Evolutionary conservation across 108 stramenopile genomes (phyloP).

Genomic region (Skeletonema marinoi): DNA sequence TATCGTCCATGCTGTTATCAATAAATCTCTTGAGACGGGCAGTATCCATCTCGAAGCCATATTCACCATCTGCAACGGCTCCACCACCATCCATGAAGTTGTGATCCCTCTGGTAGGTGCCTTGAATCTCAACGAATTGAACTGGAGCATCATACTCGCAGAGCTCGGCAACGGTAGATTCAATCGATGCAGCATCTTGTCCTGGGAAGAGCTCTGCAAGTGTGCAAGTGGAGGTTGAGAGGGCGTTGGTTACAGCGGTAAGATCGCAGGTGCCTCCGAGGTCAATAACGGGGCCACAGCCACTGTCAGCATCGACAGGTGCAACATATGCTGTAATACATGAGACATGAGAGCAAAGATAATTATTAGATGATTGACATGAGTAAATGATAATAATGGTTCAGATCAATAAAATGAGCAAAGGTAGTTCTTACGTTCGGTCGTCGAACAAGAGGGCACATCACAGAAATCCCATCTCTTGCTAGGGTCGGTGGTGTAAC

Average conservation of each 20-base stretch:
- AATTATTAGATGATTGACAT: no score
- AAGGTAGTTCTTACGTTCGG: no score
- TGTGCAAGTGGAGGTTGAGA: not conserved
- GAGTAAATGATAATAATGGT: no score
- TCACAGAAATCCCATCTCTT: no score
- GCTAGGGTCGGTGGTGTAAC: conserved; percentile 18
- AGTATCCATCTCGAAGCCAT: conserved; percentile 6
- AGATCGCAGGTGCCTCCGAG: no score
- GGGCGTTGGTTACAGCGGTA: no score
- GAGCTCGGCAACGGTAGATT: not conserved
- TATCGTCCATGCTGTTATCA: not conserved
- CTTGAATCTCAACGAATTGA: conserved; percentile 29
- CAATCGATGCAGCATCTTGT: not conserved
- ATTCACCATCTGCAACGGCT: conserved; percentile 3
- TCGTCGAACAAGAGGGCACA: no score
- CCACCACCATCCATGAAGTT: conserved; percentile 27
- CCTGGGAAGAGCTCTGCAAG: not conserved
- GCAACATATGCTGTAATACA: no score
- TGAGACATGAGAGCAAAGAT: no score
- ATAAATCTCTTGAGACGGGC: conserved; percentile 21
- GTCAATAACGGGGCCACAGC: no score
- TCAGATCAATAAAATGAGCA: no score
- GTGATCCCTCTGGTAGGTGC: conserved; percentile 16
- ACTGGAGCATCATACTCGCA: conserved; percentile 29
- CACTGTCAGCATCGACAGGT: no score